Percentiles rank a stretch among this genome's conserved stretches.
These are phyloP conservation scores for Kwoniella mangroviensis DNA, from an alignment of 768 basidiomycete species.

Conservation along the genomic window DNA sequence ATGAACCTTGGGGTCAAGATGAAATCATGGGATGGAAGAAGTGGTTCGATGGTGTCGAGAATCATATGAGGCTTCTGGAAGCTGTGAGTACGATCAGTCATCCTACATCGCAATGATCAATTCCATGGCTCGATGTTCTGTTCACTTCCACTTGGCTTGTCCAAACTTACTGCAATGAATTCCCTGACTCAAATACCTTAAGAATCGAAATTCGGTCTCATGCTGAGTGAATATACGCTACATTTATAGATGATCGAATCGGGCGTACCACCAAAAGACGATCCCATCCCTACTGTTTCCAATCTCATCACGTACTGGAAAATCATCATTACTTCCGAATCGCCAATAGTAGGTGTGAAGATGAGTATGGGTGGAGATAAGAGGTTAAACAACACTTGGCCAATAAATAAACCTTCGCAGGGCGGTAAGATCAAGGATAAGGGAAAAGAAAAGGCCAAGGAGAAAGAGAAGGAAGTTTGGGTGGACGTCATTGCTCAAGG, in stretches of 20 bases:
- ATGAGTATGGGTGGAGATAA: slow-evolving; percentile 27
- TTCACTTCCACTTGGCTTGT: no score
- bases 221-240: no score
- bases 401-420: background rate
- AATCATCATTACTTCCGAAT: slow-evolving; percentile 21
- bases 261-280: slow-evolving; percentile 29
- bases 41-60: slow-evolving; percentile 23
- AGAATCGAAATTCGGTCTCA: no score
- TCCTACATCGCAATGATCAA: no score
- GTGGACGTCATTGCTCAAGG: slow-evolving; percentile 80
- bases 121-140: no score
- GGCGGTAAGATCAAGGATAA: background rate
- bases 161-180: no score
- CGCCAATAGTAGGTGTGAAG: slow-evolving; percentile 25
- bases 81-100: slow-evolving; percentile 10
- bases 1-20: slow-evolving; percentile 27
- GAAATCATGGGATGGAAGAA: slow-evolving; percentile 31
- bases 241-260: slow-evolving; percentile 20
- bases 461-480: slow-evolving; percentile 33
- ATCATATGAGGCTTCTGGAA: slow-evolving; percentile 18
- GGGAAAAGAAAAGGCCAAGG: slow-evolving; percentile 11
- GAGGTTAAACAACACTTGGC: background rate
- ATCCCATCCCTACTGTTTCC: slow-evolving; percentile 27
- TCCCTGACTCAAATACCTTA: no score
- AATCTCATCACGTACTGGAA: slow-evolving; percentile 31